A percentile compares a stretch with the other conserved stretches of the same genome.
These are phyloP conservation scores for Metrosideros polymorpha DNA, from an alignment of 441 rosid genomes.

Conservation along the genomic window DNA sequence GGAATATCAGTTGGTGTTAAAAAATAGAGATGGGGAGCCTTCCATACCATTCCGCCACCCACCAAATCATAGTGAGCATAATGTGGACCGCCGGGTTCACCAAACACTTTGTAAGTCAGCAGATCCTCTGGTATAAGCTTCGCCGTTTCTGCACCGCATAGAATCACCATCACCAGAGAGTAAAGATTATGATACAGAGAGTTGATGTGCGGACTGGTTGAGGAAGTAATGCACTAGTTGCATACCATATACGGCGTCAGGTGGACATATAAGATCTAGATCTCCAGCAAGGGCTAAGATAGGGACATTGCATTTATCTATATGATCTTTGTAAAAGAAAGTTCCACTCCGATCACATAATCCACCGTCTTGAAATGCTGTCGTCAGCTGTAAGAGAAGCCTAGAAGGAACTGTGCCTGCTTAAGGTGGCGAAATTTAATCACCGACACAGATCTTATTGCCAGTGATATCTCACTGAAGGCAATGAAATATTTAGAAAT, in stretches of 20 bases:
- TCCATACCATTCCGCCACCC: slow-evolving; percentile 33
- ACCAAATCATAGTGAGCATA: slow-evolving; percentile 51
- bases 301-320: slow-evolving; percentile 47
- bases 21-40: background rate
- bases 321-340: slow-evolving; percentile 46
- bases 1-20: background rate
- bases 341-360: slow-evolving; percentile 35
- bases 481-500: background rate
- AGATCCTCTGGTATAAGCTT: slow-evolving; percentile 37
- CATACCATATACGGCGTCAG: slow-evolving; percentile 55
- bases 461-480: background rate
- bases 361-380: slow-evolving; percentile 32
- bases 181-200: background rate
- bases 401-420: slow-evolving; percentile 47
- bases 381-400: slow-evolving; percentile 33
- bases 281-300: slow-evolving; percentile 52
- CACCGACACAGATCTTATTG: background rate
- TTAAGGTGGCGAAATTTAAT: background rate
- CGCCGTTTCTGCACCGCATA: slow-evolving; percentile 36
- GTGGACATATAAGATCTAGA: slow-evolving; percentile 51
- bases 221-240: background rate
- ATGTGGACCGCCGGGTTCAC: slow-evolving; percentile 58
- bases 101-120: slow-evolving; percentile 41
- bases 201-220: background rate
- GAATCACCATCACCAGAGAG: background rate